Evolutionary conservation across 1,139 yeast species (phyloP).

Genomic region (Blastobotrys buckinghamii): DNA sequence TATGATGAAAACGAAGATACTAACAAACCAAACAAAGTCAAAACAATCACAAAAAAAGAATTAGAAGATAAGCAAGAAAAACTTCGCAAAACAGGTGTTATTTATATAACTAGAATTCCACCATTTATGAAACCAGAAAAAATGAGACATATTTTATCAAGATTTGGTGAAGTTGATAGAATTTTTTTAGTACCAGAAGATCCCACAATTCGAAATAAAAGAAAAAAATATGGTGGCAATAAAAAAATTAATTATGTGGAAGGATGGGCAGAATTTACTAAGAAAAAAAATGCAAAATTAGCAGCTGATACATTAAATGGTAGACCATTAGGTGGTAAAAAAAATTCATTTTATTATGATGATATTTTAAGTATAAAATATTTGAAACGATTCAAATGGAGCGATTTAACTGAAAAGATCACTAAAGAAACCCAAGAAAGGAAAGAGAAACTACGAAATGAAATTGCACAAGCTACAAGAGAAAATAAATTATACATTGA

Average conservation of each 20-base stretch:
- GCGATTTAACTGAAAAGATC: constrained; percentile 87
- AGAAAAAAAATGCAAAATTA: constrained; percentile 80
- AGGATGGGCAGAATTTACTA: constrained; percentile 94
- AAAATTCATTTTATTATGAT: constrained; percentile 88
- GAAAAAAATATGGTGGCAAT: constrained; percentile 91
- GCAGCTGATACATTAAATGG: constrained; percentile 87
- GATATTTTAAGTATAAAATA: constrained; percentile 89
- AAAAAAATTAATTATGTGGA: constrained; percentile 83
- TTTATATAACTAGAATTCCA: constrained; percentile 83
- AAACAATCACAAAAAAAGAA: constrained; percentile 29
- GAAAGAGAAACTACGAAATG: constrained; percentile 81
- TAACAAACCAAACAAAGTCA: constrained; percentile 20
- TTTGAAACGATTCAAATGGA: constrained; percentile 90
- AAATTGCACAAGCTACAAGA: constrained; percentile 81
- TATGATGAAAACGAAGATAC: constrained; percentile 13
- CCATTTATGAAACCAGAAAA: constrained; percentile 97
- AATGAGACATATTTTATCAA: constrained; percentile 66
- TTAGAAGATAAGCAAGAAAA: constrained; percentile 33
- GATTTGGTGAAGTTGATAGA: constrained; percentile 85
- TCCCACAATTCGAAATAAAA: constrained; percentile 50
- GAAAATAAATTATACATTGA: constrained; percentile 76
- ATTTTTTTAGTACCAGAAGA: constrained; percentile 86
- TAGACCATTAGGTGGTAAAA: constrained; percentile 84
- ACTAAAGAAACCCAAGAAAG: constrained; percentile 86
- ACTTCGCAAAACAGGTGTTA: constrained; percentile 76